phyloP scores from a whole-genome alignment of 1,284 basidiomycete genomes.

The Pholiota adiposa region DNA sequence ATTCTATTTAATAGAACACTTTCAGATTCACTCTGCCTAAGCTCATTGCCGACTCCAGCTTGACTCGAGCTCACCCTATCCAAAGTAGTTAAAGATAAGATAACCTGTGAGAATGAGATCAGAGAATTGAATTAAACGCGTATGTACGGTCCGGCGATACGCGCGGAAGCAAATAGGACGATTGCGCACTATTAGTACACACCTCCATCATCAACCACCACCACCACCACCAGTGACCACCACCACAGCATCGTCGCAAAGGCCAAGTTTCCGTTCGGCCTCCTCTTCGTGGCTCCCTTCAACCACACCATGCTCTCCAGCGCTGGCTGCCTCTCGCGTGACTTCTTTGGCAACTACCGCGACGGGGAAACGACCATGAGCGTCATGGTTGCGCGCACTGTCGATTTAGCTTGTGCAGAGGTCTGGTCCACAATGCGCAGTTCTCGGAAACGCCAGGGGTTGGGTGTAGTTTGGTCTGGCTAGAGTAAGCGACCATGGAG shows the following conservation, averaged over 20 bases:
- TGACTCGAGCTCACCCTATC: no score
- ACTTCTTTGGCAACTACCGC: slow-evolving; percentile 58
- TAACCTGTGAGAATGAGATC: no score
- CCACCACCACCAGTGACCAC: background rate
- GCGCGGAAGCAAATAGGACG: background rate
- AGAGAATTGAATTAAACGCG: no score
- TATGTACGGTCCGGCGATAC: background rate
- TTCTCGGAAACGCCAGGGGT: slow-evolving; percentile 28
- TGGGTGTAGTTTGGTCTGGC: slow-evolving; percentile 58
- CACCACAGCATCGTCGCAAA: background rate
- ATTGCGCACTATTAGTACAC: no score
- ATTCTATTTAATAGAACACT: no score
- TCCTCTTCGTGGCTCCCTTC: slow-evolving; percentile 47
- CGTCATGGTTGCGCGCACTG: slow-evolving; percentile 52
- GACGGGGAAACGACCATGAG: slow-evolving; percentile 44
- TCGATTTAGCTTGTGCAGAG: slow-evolving; percentile 37
- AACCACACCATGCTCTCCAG: slow-evolving; percentile 34
- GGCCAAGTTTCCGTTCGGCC: slow-evolving; percentile 24
- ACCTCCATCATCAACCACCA: no score
- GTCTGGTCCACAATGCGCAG: slow-evolving; percentile 30
- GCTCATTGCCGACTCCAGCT: no score
- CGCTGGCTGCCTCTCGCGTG: slow-evolving; percentile 49
- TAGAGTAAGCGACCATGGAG: slow-evolving; percentile 60
- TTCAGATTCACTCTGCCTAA: no score
- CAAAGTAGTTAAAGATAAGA: no score